Conservation (phyloP, 371 early-diverging fungal genomes). For the Mortierella polycephala region DNA sequence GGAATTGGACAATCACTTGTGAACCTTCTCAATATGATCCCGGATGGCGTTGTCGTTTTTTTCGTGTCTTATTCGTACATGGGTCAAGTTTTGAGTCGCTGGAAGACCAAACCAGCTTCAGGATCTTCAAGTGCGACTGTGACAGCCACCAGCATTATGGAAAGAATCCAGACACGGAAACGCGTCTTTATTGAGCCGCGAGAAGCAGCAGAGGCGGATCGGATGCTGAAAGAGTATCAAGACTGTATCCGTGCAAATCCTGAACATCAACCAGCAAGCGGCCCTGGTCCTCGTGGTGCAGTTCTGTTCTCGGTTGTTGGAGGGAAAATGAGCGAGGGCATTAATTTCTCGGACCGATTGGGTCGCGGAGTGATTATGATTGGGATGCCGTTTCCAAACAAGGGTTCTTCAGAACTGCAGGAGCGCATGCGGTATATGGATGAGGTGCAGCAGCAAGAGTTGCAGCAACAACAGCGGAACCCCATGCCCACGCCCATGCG, state of each 20-base stretch:
- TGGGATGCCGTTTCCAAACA: conserved; percentile 90
- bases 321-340: conserved; percentile 98
- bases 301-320: conserved; percentile 96
- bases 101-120: conserved; percentile 57
- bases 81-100: conserved; percentile 70
- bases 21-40: conserved; percentile 85
- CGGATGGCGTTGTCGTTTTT: conserved; percentile 94
- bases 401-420: conserved; percentile 73
- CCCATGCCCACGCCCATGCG: background rate
- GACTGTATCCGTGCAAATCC: conserved; percentile 25
- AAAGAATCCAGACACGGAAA: conserved; percentile 19
- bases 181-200: conserved; percentile 78
- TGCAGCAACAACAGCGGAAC: conserved; percentile 1
- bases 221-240: conserved; percentile 67
- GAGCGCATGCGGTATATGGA: conserved; percentile 81
- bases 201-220: conserved; percentile 68
- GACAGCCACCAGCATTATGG: conserved; percentile 15
- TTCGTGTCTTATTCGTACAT: conserved; percentile 93
- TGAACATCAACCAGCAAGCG: conserved; percentile 25
- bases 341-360: conserved; percentile 92
- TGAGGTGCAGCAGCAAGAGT: conserved; percentile 39
- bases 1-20: conserved; percentile 78
- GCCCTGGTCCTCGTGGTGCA: conserved; percentile 66
- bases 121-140: conserved; percentile 3
- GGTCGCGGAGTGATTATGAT: conserved; percentile 91